A percentile compares a stretch with the other conserved stretches of the same genome.
phyloP scores from a whole-genome alignment of 2,329 filamentous ascomycete genomes.

The Xylariaceae sp. region DNA sequence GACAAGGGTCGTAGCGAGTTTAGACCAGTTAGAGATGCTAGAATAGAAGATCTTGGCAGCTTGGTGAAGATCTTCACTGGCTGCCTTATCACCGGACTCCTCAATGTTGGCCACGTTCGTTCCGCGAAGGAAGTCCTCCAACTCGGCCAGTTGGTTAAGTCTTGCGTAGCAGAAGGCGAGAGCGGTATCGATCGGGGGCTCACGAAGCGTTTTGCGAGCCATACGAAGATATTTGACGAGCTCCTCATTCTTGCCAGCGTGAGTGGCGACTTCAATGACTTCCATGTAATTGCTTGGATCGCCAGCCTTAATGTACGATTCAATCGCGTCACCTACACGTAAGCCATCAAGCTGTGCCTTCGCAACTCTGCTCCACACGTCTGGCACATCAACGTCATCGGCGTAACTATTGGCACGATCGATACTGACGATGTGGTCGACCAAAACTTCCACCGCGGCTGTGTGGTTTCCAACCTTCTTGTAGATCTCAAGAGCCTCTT shows the following conservation, averaged over 20 bases:
- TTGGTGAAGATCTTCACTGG: slow-evolving; percentile 87
- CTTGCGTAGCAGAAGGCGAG: slow-evolving; percentile 92
- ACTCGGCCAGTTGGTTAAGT: slow-evolving; percentile 82
- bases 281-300: slow-evolving; percentile 92
- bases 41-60: slow-evolving; percentile 98
- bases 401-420: slow-evolving; percentile 94
- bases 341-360: slow-evolving; percentile 97
- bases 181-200: slow-evolving; percentile 87
- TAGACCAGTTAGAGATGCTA: slow-evolving; percentile 99
- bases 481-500: slow-evolving; percentile 97
- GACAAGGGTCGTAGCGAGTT: slow-evolving; percentile 95
- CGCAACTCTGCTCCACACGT: slow-evolving; percentile 97
- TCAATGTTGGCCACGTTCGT: slow-evolving; percentile 96
- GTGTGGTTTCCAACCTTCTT: slow-evolving; percentile 93
- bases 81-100: slow-evolving; percentile 96
- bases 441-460: slow-evolving; percentile 82
- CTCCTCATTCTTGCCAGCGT: slow-evolving; percentile 95
- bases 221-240: slow-evolving; percentile 94
- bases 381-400: slow-evolving; percentile 85
- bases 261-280: slow-evolving; percentile 92
- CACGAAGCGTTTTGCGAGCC: slow-evolving; percentile 93
- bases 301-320: slow-evolving; percentile 92
- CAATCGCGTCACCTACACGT: slow-evolving; percentile 84
- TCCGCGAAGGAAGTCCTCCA: slow-evolving; percentile 90
- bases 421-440: slow-evolving; percentile 96